Evolutionary conservation across 1,139 yeast species (phyloP), one percentile per base, ranked within the genome.

Genomic region (Meyerozyma smithsonii): DNA sequence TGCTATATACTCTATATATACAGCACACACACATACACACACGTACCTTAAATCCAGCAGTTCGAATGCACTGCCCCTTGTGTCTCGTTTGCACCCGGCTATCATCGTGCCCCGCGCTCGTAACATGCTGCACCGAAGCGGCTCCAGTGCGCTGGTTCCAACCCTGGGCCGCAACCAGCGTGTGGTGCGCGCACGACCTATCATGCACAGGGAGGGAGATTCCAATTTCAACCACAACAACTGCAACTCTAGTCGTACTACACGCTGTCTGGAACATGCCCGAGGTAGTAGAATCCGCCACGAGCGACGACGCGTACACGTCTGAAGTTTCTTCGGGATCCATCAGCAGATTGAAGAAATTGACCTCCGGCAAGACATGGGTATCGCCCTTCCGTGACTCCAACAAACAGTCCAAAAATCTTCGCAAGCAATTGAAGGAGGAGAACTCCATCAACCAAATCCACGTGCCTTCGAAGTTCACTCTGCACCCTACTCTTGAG

Each of bases 341-440:
- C 25, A 26, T 25, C 10, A 32, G 46, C 42, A 59, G 59, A 45
- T 65, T 70, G 53, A 69, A 69, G 54, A 58, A 66, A 50, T 63
- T 68, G 57, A 55, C 73, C 15, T 49, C 64, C 28, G 58, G 64
- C 35, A 58, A 63, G 19, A 54, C 62, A 5, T 76, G 81, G 81
- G 68, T 71, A 10, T 74, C 81, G 5, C 81, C 81, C 7, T 76
- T 76, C 46, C 69, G 81, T 56, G 53, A 58, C 24, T 48, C 57
- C 28, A 41, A 52, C 16, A 40, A 47, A 37, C 40, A 42, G 36
- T 51, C 50, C 43, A 61, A 59, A 51, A 63, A 64, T 47, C 58
- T 62, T 40, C 58, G 61, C 45, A 55, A 62, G 45, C 63, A 70
- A 45, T 64, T 66, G 46, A 60, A 61, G 46, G 64, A 64, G 12